These are phyloP conservation scores for Salix udensis DNA, from an alignment of 345 rosid genomes.

Conservation along the genomic window DNA sequence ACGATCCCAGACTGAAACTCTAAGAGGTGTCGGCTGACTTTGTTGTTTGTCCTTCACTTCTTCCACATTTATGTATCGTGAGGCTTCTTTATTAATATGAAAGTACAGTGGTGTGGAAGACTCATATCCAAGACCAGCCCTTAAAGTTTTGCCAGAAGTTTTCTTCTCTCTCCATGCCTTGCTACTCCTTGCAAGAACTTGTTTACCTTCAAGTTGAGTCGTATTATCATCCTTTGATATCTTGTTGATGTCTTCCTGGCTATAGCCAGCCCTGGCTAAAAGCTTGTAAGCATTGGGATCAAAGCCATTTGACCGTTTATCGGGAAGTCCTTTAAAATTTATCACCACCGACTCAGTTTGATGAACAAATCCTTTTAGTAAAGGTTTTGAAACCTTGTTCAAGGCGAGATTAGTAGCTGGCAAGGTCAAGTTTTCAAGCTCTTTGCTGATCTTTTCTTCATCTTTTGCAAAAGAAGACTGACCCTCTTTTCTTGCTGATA, in stretches of 20 bases:
- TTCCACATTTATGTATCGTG: not conserved
- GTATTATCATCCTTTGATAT: not conserved
- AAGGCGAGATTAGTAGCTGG: not conserved
- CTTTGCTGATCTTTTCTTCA: too few relatives aligned
- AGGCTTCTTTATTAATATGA: not conserved
- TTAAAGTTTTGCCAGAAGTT: not conserved
- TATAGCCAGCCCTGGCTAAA: not conserved
- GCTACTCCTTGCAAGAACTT: not conserved
- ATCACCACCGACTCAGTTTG: not conserved
- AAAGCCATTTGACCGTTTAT: not conserved
- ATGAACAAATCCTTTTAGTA: not conserved
- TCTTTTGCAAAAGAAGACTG: too few relatives aligned
- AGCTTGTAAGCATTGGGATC: slow-evolving; percentile 6
- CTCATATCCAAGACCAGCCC: not conserved
- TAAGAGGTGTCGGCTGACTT: not conserved
- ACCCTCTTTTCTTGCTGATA: too few relatives aligned
- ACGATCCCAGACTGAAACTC: not conserved
- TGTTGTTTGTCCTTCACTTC: not conserved
- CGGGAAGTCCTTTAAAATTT: not conserved
- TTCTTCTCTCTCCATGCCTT: not conserved
- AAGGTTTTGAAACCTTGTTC: not conserved
- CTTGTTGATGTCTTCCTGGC: not conserved
- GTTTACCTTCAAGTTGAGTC: not conserved
- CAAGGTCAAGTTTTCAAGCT: too few relatives aligned
- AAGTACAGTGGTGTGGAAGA: not conserved